phyloP scores from a whole-genome alignment of 2,329 filamentous ascomycete genomes.

The Fusarium devonianum region DNA sequence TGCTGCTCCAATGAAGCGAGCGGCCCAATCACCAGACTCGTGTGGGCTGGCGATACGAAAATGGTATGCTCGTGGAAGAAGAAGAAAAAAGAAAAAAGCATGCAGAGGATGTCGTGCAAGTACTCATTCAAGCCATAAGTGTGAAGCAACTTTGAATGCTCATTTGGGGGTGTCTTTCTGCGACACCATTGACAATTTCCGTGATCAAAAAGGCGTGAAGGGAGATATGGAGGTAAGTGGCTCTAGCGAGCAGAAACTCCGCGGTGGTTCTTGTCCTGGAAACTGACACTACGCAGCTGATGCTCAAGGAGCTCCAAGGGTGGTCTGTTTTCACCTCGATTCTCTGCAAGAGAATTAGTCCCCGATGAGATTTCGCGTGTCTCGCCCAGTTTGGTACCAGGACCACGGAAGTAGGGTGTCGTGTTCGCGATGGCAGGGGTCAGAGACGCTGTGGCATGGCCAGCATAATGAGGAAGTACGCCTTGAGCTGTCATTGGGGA shows the following conservation, averaged over 20 bases:
- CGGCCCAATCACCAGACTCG: slow-evolving; percentile 11
- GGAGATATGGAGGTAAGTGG: not conserved
- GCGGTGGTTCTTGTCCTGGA: slow-evolving; percentile 25
- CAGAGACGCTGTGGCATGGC: slow-evolving; percentile 60
- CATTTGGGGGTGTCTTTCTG: slow-evolving; percentile 19
- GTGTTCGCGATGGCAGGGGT: slow-evolving; percentile 53
- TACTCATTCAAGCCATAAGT: slow-evolving; percentile 44
- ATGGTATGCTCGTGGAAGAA: slow-evolving; percentile 12
- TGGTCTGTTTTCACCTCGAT: slow-evolving; percentile 56
- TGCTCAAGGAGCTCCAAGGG: slow-evolving; percentile 40
- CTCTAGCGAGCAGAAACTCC: slow-evolving; percentile 29
- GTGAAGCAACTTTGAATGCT: slow-evolving; percentile 46
- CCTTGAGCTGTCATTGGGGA: slow-evolving; percentile 63
- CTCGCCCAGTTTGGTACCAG: slow-evolving; percentile 40
- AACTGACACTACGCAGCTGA: slow-evolving; percentile 20
- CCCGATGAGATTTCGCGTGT: slow-evolving; percentile 28
- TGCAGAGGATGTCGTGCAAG: slow-evolving; percentile 16
- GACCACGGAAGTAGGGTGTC: slow-evolving; percentile 44
- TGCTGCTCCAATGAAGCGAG: slow-evolving; percentile 7
- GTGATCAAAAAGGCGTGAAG: slow-evolving; percentile 15
- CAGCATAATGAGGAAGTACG: slow-evolving; percentile 61
- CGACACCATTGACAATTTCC: slow-evolving; percentile 2
- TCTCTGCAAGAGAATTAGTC: slow-evolving; percentile 43
- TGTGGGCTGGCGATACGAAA: not conserved
- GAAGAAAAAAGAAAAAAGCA: too few species aligned